These are phyloP conservation scores for Skeletonema potamos DNA, from an alignment of 108 stramenopile species.

Conservation along the genomic window DNA sequence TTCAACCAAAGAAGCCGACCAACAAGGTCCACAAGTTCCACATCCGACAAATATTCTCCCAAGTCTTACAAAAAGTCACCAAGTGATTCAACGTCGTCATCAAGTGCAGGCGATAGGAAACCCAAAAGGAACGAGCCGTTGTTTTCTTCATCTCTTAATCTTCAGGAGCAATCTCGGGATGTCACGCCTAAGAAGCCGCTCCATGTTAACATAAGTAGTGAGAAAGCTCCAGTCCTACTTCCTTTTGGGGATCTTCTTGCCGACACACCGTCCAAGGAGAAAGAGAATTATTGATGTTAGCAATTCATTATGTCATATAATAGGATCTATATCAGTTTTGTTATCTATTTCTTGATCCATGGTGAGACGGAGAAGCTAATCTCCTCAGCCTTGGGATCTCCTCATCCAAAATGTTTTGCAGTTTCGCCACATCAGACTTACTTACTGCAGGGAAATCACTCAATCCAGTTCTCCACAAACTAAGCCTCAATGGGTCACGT, in stretches of 20 bases:
- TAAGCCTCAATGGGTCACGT: slow-evolving; percentile 61
- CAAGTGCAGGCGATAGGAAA: neutral
- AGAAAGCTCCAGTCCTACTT: slow-evolving; percentile 7
- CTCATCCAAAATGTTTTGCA: slow-evolving; percentile 80
- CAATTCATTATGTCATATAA: neutral
- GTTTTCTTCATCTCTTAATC: slow-evolving; percentile 16
- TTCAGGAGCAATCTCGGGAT: slow-evolving; percentile 4
- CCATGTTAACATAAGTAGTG: neutral
- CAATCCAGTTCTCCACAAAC: slow-evolving; percentile 62
- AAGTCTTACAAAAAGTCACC: neutral
- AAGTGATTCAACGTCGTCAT: slow-evolving; percentile 1
- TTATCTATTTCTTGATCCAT: slow-evolving; percentile 41
- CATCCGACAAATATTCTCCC: neutral
- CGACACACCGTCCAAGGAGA: slow-evolving; percentile 21
- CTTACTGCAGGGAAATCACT: slow-evolving; percentile 50
- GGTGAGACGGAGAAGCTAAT: slow-evolving; percentile 75
- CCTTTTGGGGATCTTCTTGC: slow-evolving; percentile 39
- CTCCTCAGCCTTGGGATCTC: slow-evolving; percentile 86
- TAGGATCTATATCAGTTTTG: neutral
- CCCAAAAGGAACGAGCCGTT: slow-evolving; percentile 3
- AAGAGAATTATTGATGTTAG: neutral
- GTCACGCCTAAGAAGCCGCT: neutral
- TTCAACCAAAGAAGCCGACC: neutral
- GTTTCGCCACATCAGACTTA: slow-evolving; percentile 53
- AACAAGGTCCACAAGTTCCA: slow-evolving; percentile 9